Conservation (phyloP, 352 stramenopile genomes). For the Phytophthora melonis region DNA sequence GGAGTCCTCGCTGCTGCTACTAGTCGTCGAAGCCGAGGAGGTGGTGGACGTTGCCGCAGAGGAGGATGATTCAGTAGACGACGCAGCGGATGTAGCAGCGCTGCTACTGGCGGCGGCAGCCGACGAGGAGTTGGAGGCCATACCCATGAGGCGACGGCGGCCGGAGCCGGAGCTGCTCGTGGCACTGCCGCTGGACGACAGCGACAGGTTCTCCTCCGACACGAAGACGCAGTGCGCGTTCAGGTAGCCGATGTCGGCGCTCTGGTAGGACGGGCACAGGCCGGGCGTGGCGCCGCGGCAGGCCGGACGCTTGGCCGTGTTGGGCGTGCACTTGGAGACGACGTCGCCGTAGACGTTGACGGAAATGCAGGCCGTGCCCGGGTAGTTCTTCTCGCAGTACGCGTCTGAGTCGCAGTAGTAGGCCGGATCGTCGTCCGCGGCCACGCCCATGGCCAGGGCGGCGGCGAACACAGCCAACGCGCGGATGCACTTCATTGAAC, state of each 20-base stretch:
- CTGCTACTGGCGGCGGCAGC: conserved; percentile 19
- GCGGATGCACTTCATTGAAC: conserved; percentile 55
- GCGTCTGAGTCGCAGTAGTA: conserved; percentile 76
- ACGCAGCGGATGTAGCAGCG: background rate
- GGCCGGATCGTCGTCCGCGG: conserved; percentile 39
- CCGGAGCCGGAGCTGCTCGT: conserved; percentile 27
- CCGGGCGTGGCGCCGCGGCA: conserved; percentile 75
- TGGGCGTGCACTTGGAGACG: conserved; percentile 85
- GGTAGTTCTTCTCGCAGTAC: conserved; percentile 75
- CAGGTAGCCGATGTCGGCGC: conserved; percentile 70
- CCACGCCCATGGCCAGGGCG: conserved; percentile 36
- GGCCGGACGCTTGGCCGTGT: conserved; percentile 77
- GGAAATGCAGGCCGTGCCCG: conserved; percentile 77
- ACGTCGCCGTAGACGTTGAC: conserved; percentile 82
- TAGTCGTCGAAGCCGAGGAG: conserved; percentile 9
- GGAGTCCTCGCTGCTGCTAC: conserved; percentile 30
- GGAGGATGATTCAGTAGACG: conserved; percentile 4
- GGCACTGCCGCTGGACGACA: conserved; percentile 32
- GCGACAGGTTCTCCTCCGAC: conserved; percentile 54
- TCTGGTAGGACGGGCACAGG: conserved; percentile 85
- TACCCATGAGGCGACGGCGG: conserved; percentile 33
- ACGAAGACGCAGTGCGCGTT: conserved; percentile 89
- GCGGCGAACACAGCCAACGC: conserved; percentile 46
- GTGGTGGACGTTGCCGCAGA: conserved; percentile 12
- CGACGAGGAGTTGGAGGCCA: conserved; percentile 21